Evolutionary conservation across 1,284 basidiomycete genomes (phyloP).

Genomic region (Naganishia albida): DNA sequence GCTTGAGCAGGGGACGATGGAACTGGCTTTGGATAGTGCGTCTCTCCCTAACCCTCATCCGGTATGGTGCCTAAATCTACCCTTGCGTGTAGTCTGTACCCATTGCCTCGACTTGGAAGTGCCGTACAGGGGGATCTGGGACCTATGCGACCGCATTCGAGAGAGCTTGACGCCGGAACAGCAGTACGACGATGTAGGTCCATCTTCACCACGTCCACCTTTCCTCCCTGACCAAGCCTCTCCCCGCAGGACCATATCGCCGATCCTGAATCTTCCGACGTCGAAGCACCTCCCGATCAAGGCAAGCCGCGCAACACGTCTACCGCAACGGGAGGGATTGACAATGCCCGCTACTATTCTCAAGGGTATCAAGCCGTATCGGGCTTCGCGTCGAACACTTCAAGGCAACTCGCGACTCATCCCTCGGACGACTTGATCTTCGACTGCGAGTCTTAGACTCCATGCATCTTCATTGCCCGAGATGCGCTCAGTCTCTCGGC

Average conservation of each 20-base stretch:
- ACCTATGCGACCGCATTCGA: conserved; percentile 14
- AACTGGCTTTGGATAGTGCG: conserved; percentile 23
- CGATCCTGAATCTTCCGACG: conserved; percentile 3
- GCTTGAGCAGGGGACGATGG: conserved; percentile 11
- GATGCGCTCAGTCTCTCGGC: no score
- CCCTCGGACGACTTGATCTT: conserved; percentile 15
- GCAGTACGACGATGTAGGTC: conserved; percentile 27
- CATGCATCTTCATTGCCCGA: no score
- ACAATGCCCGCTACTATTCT: neutral
- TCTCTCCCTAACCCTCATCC: no score
- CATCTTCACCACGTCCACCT: neutral
- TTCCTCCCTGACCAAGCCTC: neutral
- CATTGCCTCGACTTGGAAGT: conserved; percentile 16
- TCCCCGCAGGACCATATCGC: conserved; percentile 3
- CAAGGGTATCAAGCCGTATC: neutral
- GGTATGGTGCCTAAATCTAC: neutral
- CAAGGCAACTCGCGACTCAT: neutral
- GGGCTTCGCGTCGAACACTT: neutral
- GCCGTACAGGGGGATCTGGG: conserved; percentile 21
- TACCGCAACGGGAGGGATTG: neutral
- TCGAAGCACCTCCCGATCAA: neutral
- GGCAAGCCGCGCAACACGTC: neutral
- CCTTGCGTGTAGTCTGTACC: conserved; percentile 15
- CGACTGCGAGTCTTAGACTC: conserved; percentile 10
- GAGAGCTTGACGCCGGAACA: conserved; percentile 22